Conservation (phyloP, 257 asterid species). For the Handroanthus guayacan region DNA sequence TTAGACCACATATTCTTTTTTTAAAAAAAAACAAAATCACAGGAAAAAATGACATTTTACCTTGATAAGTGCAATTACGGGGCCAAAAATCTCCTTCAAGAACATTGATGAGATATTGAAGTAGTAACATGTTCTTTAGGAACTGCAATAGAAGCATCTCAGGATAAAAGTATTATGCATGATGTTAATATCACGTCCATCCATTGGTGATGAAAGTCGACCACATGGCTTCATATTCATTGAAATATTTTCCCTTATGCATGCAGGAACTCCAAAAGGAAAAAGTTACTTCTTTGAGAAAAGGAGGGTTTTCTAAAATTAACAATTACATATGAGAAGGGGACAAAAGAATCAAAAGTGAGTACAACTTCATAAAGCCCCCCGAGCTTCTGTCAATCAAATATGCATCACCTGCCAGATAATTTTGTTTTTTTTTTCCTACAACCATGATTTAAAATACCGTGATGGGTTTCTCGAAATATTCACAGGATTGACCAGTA, state of each 20-base stretch:
- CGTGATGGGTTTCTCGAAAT: neutral
- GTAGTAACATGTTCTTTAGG: constrained; percentile 73
- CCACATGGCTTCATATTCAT: neutral
- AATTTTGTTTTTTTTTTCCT: neutral
- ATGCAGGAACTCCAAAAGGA: neutral
- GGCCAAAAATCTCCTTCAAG: constrained; percentile 80
- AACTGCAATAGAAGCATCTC: constrained; percentile 56
- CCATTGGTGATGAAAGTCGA: constrained; percentile 20
- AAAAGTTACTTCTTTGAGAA: neutral
- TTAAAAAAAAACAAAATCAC: too few species aligned
- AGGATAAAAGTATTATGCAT: neutral
- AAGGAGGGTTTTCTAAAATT: neutral
- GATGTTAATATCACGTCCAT: constrained; percentile 16
- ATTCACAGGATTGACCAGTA: constrained; percentile 17
- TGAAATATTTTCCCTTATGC: constrained; percentile 10
- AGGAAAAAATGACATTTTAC: constrained; percentile 43
- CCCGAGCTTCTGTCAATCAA: neutral
- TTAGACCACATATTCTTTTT: constrained; percentile 5
- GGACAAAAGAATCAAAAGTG: constrained; percentile 8
- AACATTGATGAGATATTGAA: constrained; percentile 79
- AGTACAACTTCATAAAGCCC: neutral
- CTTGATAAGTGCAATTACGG: constrained; percentile 62
- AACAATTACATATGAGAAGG: constrained; percentile 5
- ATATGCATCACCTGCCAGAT: constrained; percentile 17
- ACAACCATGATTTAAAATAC: constrained; percentile 2